These are phyloP conservation scores for Silene coronaria DNA, from an alignment of 179 eudicot species.

Conservation along the genomic window DNA sequence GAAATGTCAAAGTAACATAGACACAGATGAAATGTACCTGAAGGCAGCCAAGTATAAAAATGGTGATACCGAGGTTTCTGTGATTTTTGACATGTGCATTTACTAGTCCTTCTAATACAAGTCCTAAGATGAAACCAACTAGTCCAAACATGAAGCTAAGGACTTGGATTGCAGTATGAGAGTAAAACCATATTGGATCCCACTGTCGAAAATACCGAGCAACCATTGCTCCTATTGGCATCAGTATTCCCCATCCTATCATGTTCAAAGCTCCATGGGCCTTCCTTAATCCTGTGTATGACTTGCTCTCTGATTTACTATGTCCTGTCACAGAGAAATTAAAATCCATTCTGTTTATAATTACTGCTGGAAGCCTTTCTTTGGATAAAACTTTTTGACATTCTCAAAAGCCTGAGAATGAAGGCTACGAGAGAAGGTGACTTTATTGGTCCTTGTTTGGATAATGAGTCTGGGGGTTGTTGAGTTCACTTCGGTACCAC, in stretches of 20 bases:
- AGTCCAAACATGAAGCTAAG: conserved; percentile 57
- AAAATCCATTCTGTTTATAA: background rate
- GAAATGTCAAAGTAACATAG: background rate
- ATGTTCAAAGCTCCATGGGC: conserved; percentile 74
- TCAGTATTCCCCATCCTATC: conserved; percentile 76
- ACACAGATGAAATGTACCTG: conserved; percentile 45
- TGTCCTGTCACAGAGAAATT: conserved; percentile 35
- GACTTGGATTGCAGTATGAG: conserved; percentile 50
- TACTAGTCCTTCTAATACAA: conserved; percentile 44
- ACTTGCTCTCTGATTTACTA: conserved; percentile 30
- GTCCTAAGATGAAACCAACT: conserved; percentile 58
- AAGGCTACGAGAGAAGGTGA: too few species aligned
- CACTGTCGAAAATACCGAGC: conserved; percentile 62
- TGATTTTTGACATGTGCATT: conserved; percentile 38
- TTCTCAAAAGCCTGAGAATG: too few species aligned
- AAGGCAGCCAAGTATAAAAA: conserved; percentile 59
- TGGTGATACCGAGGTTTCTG: conserved; percentile 52
- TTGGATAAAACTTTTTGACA: too few species aligned
- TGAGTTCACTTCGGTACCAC: background rate
- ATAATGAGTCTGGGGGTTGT: background rate
- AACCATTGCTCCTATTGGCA: conserved; percentile 61
- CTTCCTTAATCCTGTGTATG: conserved; percentile 42
- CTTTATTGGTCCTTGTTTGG: background rate
- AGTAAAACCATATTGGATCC: conserved; percentile 90
- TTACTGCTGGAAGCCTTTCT: background rate